These are phyloP conservation scores for Plantago coronopus DNA, from an alignment of 305 asterid genomes.

Conservation along the genomic window DNA sequence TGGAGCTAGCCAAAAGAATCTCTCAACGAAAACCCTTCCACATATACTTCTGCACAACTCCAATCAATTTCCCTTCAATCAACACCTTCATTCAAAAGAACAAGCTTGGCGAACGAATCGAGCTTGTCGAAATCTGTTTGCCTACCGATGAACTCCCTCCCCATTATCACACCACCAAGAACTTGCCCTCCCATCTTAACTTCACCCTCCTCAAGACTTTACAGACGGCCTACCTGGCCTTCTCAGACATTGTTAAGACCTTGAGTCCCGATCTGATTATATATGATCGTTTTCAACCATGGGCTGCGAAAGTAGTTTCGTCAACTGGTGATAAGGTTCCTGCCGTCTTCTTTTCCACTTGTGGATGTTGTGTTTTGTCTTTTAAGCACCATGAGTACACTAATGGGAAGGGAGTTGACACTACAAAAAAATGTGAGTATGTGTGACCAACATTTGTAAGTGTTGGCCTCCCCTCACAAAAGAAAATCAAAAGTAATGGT, in stretches of 20 bases:
- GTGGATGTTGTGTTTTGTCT: not conserved
- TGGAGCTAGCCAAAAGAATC: conserved; percentile 9
- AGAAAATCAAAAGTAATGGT: no score
- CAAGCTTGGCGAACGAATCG: not conserved
- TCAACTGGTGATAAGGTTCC: not conserved
- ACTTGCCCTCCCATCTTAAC: conserved; percentile 5
- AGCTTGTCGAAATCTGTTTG: not conserved
- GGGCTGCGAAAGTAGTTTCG: not conserved
- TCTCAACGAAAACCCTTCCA: not conserved
- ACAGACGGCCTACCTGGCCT: not conserved
- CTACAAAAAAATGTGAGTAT: no score
- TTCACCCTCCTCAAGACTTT: not conserved
- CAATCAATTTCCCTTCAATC: conserved; percentile 8
- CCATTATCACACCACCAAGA: conserved; percentile 13
- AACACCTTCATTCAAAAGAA: not conserved
- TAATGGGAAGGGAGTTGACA: not conserved
- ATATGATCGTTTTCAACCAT: conserved; percentile 4
- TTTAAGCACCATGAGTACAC: not conserved
- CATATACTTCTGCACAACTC: conserved; percentile 5
- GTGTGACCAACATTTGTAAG: no score
- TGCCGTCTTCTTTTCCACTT: not conserved
- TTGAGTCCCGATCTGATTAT: not conserved
- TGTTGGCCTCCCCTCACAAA: no score
- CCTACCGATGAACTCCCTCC: not conserved
- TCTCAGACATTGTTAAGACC: conserved; percentile 1